A percentile compares a stretch with the other conserved stretches of the same genome.
Evolutionary conservation across 371 early-diverging fungal genomes (phyloP).

Genomic region (Apophysomyces trapeziformis): DNA sequence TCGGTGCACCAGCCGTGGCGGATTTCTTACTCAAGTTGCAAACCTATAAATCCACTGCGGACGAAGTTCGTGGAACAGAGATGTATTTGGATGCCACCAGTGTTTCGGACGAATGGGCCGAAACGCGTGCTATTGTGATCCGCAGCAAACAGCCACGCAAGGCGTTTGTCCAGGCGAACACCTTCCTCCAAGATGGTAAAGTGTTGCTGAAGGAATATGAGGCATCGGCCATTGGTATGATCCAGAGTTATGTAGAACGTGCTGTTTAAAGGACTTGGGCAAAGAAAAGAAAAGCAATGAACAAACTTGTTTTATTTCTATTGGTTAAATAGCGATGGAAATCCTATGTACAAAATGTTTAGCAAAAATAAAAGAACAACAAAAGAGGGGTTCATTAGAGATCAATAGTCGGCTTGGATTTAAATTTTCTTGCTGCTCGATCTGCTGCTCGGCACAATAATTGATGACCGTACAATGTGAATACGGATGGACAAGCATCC

Average conservation of each 20-base stretch:
- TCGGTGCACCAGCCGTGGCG: constrained; percentile 58
- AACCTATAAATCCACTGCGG: constrained; percentile 64
- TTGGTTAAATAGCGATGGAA: not conserved
- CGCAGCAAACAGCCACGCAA: constrained; percentile 61
- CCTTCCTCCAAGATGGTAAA: constrained; percentile 40
- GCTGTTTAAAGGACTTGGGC: constrained; percentile 25
- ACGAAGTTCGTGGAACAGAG: constrained; percentile 47
- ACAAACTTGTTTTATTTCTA: not conserved
- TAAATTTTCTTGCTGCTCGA: constrained; percentile 87
- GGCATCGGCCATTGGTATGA: constrained; percentile 57
- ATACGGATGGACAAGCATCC: constrained; percentile 34
- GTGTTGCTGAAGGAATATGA: constrained; percentile 61
- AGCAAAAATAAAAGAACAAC: not conserved
- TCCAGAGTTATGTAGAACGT: constrained; percentile 64
- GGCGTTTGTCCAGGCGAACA: constrained; percentile 61
- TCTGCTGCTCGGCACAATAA: constrained; percentile 76
- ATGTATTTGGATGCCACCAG: constrained; percentile 55
- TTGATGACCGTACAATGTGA: constrained; percentile 84
- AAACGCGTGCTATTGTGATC: constrained; percentile 57
- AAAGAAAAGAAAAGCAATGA: too few species aligned
- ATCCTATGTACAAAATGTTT: not conserved
- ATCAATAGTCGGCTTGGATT: constrained; percentile 80
- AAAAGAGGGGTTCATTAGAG: constrained; percentile 37
- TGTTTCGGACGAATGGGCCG: constrained; percentile 58
- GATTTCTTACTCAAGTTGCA: constrained; percentile 60